Base-by-base conservation (phyloP, 148 eudicot species). In the Spergularia marina region DNA sequence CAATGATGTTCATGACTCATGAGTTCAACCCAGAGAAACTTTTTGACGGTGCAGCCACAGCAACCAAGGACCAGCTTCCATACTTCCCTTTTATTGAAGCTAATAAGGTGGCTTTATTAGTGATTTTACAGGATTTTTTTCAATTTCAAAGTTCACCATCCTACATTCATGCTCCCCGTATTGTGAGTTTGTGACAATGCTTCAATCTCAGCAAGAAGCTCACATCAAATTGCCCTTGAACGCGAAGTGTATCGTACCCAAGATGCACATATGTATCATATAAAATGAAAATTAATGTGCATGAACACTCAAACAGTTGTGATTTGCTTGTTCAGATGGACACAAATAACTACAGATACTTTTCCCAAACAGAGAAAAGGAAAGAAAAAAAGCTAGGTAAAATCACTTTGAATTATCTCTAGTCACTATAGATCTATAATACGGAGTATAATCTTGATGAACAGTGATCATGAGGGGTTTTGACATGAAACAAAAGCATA, bases 191-290 rank as follows among this genome's bases (percentile, higher is more conserved):
- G 83, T 80, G 30, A 78, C 84, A 80, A 83, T 82, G 76, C 86
- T 88, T 77, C 89, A 84, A 60, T 89, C 88, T 9, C 89, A 86
- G 61, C 84, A 86, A 83, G 89, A 85, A 78, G 89, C 89, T 82
- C 92, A 76, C n/a, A 47, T 89, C 58, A 72, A 56, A 11, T 57
- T 89, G 20, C 82, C 23, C 69, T 68, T 74, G 59, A 11, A 58
- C 40, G 52, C 41, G 34, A 6, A 49, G 12, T 39, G 39, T 52
- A 36, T 12, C 34, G 47, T 39, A 23, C 65, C 44, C 25, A 65
- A 65, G 64, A 20, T 59, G 10, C 60, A 30, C 36, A 15, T 41
- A 7, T 68, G 57, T 68, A 23, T 66, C n/a, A 57, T 67, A 14
- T 36, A 16, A 7, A 15, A 3, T 51, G 57, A 52, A 69, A 57